phyloP scores from a whole-genome alignment of 345 rosid species.

The Gossypium anomalum region DNA sequence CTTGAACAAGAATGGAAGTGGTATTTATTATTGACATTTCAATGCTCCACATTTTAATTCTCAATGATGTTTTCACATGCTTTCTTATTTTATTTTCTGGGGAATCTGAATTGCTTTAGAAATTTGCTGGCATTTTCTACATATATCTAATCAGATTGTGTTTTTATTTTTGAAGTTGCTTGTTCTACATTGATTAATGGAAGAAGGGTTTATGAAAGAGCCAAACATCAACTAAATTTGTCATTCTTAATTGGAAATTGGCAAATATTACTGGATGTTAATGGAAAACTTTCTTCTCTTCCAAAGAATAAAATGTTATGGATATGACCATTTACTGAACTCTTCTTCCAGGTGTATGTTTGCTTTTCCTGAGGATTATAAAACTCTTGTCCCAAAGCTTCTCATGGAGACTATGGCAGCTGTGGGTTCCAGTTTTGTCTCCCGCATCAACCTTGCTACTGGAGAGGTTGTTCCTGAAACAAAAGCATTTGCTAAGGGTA shows the following conservation, averaged over 20 bases:
- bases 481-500: constrained; percentile 85
- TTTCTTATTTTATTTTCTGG: constrained; percentile 10
- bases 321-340: constrained; percentile 15
- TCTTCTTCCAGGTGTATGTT: constrained; percentile 66
- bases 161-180: neutral
- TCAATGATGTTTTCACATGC: neutral
- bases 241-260: neutral
- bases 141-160: neutral
- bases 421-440: constrained; percentile 62
- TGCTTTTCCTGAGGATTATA: constrained; percentile 93
- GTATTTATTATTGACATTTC: constrained; percentile 33
- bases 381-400: constrained; percentile 72
- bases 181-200: neutral
- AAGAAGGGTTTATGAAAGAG: neutral
- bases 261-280: neutral
- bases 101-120: neutral
- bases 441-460: constrained; percentile 77
- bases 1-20: constrained; percentile 99
- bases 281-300: neutral
- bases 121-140: neutral
- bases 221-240: neutral
- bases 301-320: neutral
- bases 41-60: constrained; percentile 8
- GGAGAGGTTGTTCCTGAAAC: constrained; percentile 96
- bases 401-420: constrained; percentile 79